These are phyloP conservation scores for Nicotiana sylvestris DNA, from an alignment of 257 asterid species.

Conservation along the genomic window DNA sequence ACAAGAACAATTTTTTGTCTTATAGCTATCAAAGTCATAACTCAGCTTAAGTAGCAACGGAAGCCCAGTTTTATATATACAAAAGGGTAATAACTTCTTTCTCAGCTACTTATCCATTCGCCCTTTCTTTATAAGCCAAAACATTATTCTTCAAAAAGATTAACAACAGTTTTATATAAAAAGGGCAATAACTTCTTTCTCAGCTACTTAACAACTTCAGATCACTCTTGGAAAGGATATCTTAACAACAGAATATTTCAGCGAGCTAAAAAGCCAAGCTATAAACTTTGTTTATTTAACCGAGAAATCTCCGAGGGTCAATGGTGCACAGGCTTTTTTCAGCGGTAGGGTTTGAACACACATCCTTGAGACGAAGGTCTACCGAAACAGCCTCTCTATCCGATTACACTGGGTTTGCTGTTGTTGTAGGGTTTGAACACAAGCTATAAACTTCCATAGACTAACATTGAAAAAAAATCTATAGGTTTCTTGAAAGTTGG, in stretches of 20 bases:
- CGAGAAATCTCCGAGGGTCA: no score
- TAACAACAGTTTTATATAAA: not conserved
- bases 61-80: not conserved
- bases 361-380: no score
- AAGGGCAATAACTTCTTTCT: no score
- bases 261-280: not conserved
- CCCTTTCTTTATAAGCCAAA: not conserved
- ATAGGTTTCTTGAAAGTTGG: not conserved
- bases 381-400: no score
- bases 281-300: not conserved
- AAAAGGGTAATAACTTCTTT: not conserved
- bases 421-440: no score
- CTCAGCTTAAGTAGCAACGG: not conserved
- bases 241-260: not conserved
- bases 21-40: not conserved
- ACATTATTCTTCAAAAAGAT: not conserved
- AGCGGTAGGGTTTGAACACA: no score
- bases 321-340: no score
- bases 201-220: not conserved
- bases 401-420: no score
- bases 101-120: not conserved
- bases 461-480: not conserved
- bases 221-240: not conserved
- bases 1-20: not conserved
- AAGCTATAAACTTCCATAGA: not conserved